Evolutionary conservation across 2,329 filamentous ascomycete species (phyloP).

Genomic region (Penicillium sp.): DNA sequence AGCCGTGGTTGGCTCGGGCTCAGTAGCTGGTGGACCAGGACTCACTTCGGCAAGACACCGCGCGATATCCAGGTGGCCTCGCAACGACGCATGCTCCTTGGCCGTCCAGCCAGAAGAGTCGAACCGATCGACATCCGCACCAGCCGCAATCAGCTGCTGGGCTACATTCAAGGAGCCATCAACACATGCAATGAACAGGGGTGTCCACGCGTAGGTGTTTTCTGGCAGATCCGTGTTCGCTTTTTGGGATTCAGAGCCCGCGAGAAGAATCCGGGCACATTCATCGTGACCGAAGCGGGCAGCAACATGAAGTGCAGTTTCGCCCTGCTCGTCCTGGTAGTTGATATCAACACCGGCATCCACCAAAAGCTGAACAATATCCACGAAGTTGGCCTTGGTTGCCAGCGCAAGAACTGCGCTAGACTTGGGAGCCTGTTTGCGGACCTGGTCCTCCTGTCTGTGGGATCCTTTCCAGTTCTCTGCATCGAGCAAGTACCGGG

Average conservation of each 20-base stretch:
- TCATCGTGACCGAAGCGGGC: conserved; percentile 81
- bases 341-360: conserved; percentile 91
- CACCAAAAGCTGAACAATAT: conserved; percentile 83
- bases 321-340: conserved; percentile 83
- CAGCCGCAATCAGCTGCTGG: conserved; percentile 72
- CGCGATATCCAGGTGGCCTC: conserved; percentile 83
- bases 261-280: conserved; percentile 73
- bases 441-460: conserved; percentile 61
- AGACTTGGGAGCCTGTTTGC: conserved; percentile 73
- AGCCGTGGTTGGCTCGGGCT: conserved; percentile 33
- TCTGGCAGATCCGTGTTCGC: conserved; percentile 75
- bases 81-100: conserved; percentile 84
- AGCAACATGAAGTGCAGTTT: conserved; percentile 88
- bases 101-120: conserved; percentile 94
- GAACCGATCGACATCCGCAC: conserved; percentile 68
- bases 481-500: conserved; percentile 72
- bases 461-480: conserved; percentile 71
- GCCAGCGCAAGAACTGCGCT: conserved; percentile 85
- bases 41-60: conserved; percentile 61
- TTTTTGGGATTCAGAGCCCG: conserved; percentile 68
- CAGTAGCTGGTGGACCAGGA: conserved; percentile 41
- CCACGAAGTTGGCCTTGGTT: conserved; percentile 79
- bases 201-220: conserved; percentile 87
- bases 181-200: conserved; percentile 88
- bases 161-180: conserved; percentile 78